Percentiles rank a stretch among this genome's conserved stretches.
Conservation (phyloP, 1,284 basidiomycete genomes). For the Leccinum cinnamomeum region DNA sequence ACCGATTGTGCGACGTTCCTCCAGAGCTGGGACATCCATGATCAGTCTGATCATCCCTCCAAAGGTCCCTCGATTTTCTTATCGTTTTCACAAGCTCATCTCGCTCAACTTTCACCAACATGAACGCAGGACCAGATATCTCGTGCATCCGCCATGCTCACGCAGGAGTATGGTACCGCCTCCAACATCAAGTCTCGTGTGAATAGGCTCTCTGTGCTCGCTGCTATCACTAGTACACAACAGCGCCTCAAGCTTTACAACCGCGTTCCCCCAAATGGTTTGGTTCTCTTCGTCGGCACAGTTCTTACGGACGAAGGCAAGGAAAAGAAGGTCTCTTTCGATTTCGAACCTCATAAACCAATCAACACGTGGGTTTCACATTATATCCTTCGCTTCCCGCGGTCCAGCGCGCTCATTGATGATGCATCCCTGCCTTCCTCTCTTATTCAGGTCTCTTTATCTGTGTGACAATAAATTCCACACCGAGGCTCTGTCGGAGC, state of each 20-base stretch:
- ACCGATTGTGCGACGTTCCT: slow-evolving; percentile 13
- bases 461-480: slow-evolving; percentile 99
- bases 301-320: slow-evolving; percentile 98
- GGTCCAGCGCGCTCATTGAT: slow-evolving; percentile 7
- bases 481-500: slow-evolving; percentile 95
- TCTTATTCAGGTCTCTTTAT: slow-evolving; percentile 77
- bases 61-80: slow-evolving; percentile 55
- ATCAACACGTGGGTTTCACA: slow-evolving; percentile 85
- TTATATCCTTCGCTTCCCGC: not conserved
- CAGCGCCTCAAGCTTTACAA: slow-evolving; percentile 97
- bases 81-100: slow-evolving; percentile 8
- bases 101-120: not conserved
- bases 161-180: slow-evolving; percentile 96
- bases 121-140: slow-evolving; percentile 86
- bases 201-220: slow-evolving; percentile 95
- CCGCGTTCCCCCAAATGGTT: slow-evolving; percentile 93
- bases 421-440: slow-evolving; percentile 1
- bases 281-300: slow-evolving; percentile 97
- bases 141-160: slow-evolving; percentile 92
- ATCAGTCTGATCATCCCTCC: slow-evolving; percentile 97
- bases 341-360: slow-evolving; percentile 97
- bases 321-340: slow-evolving; percentile 98
- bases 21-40: slow-evolving; percentile 94
- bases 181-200: slow-evolving; percentile 99
- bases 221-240: slow-evolving; percentile 99